phyloP scores from a whole-genome alignment of 2,329 filamentous ascomycete genomes.

The Sporothrix euskadiensis region DNA sequence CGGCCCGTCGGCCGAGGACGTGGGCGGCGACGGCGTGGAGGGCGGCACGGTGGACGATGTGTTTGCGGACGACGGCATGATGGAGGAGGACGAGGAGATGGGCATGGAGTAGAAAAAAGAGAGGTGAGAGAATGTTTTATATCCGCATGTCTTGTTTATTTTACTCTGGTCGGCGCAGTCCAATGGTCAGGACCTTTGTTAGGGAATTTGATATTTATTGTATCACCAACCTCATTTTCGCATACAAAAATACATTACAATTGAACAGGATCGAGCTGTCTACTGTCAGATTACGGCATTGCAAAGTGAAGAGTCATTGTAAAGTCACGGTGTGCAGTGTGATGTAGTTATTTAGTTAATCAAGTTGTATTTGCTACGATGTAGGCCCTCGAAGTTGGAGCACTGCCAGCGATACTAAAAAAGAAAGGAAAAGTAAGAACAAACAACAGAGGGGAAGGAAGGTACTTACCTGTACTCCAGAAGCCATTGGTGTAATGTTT shows the following conservation, averaged over 20 bases:
- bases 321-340: neutral
- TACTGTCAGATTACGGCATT: neutral
- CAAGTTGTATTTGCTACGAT: neutral
- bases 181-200: slow-evolving; percentile 8
- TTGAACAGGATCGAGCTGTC: neutral
- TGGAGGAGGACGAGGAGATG: slow-evolving; percentile 43
- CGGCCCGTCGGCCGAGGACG: slow-evolving; percentile 53
- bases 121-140: neutral
- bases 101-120: slow-evolving; percentile 36
- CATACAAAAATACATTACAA: neutral
- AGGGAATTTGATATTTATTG: neutral
- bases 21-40: slow-evolving; percentile 56
- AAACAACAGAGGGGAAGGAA: neutral
- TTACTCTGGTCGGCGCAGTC: neutral
- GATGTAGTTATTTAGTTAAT: neutral
- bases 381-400: neutral
- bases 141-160: neutral
- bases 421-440: neutral
- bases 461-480: slow-evolving; percentile 29
- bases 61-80: slow-evolving; percentile 41
- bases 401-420: neutral
- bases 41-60: slow-evolving; percentile 55
- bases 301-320: neutral
- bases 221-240: neutral
- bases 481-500: neutral